Base-by-base conservation (phyloP, 139 green algal species). In the Pleodorina starrii region DNA sequence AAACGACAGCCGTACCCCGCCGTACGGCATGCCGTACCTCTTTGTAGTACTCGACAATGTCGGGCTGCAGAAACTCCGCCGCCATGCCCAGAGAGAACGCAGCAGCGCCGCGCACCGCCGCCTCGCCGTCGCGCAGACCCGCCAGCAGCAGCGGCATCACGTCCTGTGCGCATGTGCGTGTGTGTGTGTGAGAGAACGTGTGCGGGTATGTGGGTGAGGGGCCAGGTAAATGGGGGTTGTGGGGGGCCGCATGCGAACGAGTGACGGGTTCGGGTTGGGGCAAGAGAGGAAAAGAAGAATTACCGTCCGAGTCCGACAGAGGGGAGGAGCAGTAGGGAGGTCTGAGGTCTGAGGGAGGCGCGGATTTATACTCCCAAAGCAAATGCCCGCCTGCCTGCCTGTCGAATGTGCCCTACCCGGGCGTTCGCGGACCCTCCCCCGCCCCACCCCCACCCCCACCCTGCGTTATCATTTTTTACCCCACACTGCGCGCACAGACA, bases 31-130 rank as follows among this genome's bases (percentile, higher is more conserved):
- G 2, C 2, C 50, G 57, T 38, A 93, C 90, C 40, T 86, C 74
- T 51, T 93, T 89, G 87, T 96, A 96, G 79, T 97, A 92, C 76
- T 93, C 83, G 27, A 92, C 87, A 17, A 96, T 91, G 40, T 97
- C 94, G 0, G 94, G 93, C 87, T 95, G 90, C 88, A 96, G 87
- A 79, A 96, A 93, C 89, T 95, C 95, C 25, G 94, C 94, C 74
- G 97, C 90, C 92, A 97, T 93, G 23, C 95, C 95, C 51, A 97
- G 44, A 19, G 95, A 93, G 88, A 96, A 97, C 5, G 92, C 94
- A 25, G 95, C 95, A 16, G 92, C 90, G 17, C 90, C 94, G 0
- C 94, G 89, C 84, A 97, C 96, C 1, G 85, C 43, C 2, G 77
- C 57, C 2, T 93, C 71, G 10, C 57, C 29, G 72, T 98, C 95